These are phyloP conservation scores for Silene coronaria DNA, from an alignment of 179 eudicot genomes.

Conservation along the genomic window DNA sequence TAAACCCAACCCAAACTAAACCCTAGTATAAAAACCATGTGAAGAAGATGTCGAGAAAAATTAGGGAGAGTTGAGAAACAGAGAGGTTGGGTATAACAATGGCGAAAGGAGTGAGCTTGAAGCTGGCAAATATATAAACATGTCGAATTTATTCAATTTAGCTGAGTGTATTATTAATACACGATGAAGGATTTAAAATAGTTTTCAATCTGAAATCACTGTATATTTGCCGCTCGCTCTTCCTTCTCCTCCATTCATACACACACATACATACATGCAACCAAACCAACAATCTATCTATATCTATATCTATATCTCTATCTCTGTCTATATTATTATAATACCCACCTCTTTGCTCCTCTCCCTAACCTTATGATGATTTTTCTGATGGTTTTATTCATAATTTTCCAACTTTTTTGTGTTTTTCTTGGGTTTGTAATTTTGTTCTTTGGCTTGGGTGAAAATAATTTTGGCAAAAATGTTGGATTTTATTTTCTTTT, in stretches of 20 bases:
- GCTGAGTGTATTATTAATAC: conserved; percentile 7
- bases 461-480: background rate
- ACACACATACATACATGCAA: background rate
- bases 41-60: background rate
- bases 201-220: conserved; percentile 24
- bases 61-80: conserved; percentile 21
- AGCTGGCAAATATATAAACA: conserved; percentile 12
- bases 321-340: background rate
- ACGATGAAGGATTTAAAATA: conserved; percentile 13
- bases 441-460: too few species aligned
- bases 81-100: background rate
- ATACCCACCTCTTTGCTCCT: conserved; percentile 24
- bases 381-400: conserved; percentile 24
- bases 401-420: background rate
- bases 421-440: too few species aligned
- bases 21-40: background rate
- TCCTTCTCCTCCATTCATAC: too few species aligned
- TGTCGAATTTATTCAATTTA: conserved; percentile 5
- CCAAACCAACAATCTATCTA: background rate
- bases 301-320: conserved; percentile 5
- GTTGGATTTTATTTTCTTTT: background rate
- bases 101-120: background rate
- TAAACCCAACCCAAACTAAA: background rate
- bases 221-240: conserved; percentile 18
- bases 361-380: conserved; percentile 30